These are phyloP conservation scores for Exophiala sideris DNA, from an alignment of 2,329 filamentous ascomycete species.

Conservation along the genomic window DNA sequence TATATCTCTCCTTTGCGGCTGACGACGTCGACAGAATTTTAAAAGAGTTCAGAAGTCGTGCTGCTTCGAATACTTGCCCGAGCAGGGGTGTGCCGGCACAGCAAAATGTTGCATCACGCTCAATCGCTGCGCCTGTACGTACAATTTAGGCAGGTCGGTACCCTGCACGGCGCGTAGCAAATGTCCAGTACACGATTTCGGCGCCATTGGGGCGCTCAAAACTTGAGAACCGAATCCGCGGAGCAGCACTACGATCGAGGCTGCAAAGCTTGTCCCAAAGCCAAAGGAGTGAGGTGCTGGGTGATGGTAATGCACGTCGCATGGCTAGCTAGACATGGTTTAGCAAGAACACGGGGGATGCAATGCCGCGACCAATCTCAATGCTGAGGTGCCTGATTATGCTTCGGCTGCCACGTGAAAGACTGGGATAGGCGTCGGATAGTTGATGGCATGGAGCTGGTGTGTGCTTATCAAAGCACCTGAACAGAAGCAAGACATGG, in stretches of 20 bases:
- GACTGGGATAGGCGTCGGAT: not conserved
- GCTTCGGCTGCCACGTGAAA: slow-evolving; percentile 3
- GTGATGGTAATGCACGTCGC: slow-evolving; percentile 13
- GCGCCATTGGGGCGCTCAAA: slow-evolving; percentile 1
- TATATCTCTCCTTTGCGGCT: too few species aligned
- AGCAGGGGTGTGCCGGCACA: not conserved
- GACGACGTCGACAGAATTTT: too few species aligned
- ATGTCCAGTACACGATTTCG: slow-evolving; percentile 1
- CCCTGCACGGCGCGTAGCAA: not conserved
- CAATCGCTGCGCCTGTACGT: not conserved
- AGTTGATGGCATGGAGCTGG: not conserved
- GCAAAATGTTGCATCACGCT: not conserved
- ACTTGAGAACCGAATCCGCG: not conserved
- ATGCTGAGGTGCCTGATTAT: not conserved
- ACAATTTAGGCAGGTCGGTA: not conserved
- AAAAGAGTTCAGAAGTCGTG: not conserved
- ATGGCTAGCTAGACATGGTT: slow-evolving; percentile 14
- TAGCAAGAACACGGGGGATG: slow-evolving; percentile 3
- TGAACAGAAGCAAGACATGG: not conserved
- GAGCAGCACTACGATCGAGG: not conserved
- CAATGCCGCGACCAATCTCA: not conserved
- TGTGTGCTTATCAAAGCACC: not conserved
- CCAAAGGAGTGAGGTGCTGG: not conserved
- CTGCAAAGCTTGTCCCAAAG: slow-evolving; percentile 15
- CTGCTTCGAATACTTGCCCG: not conserved